These are phyloP conservation scores for Syncephalastrum racemosum DNA, from an alignment of 371 early-diverging fungal genomes.

Conservation along the genomic window DNA sequence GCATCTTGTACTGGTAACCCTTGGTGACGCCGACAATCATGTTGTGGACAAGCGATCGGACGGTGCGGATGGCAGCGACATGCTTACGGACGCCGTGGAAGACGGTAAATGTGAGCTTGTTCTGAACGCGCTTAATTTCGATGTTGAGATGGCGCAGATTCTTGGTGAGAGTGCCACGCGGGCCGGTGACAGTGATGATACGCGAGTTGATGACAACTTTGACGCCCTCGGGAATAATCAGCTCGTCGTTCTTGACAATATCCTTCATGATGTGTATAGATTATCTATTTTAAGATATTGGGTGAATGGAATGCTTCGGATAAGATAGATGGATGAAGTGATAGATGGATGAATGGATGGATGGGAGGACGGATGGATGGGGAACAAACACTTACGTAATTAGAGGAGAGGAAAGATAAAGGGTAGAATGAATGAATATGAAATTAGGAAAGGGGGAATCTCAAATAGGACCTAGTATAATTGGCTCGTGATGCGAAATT, in stretches of 20 bases:
- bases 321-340: neutral
- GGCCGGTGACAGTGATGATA: constrained; percentile 75
- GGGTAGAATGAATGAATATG: too few relatives aligned
- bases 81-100: constrained; percentile 99
- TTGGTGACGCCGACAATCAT: constrained; percentile 44
- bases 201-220: constrained; percentile 79
- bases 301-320: neutral
- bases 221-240: constrained; percentile 80
- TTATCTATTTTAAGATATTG: constrained; percentile 1
- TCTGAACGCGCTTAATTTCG: constrained; percentile 78
- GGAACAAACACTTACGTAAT: too few relatives aligned
- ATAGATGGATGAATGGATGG: constrained; percentile 11
- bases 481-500: too few relatives aligned
- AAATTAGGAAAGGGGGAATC: too few relatives aligned
- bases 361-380: too few relatives aligned
- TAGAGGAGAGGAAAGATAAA: too few relatives aligned
- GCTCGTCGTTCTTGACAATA: constrained; percentile 82
- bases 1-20: constrained; percentile 99
- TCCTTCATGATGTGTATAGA: constrained; percentile 65
- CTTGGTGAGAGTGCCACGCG: constrained; percentile 90
- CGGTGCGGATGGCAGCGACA: constrained; percentile 97
- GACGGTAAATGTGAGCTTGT: constrained; percentile 81
- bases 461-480: too few relatives aligned
- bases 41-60: constrained; percentile 74
- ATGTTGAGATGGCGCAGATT: constrained; percentile 95